Percentiles rank a stretch among this genome's conserved stretches.
Evolutionary conservation across 345 rosid genomes (phyloP).

Genomic region (Lenwebbia sp.): DNA sequence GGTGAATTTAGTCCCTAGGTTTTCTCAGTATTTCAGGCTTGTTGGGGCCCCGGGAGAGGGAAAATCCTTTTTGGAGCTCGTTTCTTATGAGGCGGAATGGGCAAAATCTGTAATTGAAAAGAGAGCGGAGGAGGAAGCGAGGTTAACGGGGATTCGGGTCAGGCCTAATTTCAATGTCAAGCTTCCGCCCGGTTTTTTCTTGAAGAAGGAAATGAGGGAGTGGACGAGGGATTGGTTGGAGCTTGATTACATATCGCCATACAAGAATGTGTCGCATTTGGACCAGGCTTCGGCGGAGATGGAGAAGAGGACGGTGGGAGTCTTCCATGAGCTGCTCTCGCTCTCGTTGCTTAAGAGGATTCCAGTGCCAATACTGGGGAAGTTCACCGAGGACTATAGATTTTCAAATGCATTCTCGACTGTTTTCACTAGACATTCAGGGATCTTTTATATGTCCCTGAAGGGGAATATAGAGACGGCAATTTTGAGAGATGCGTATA

Average conservation of each 20-base stretch:
- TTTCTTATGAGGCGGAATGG: constrained; percentile 53
- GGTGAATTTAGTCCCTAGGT: constrained; percentile 46
- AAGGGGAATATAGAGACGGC: constrained; percentile 89
- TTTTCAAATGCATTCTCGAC: constrained; percentile 70
- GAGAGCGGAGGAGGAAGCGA: constrained; percentile 51
- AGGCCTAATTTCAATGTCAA: constrained; percentile 60
- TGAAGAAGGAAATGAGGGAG: constrained; percentile 89
- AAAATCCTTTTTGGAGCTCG: constrained; percentile 54
- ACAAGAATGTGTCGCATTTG: constrained; percentile 51
- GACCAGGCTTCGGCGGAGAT: constrained; percentile 64
- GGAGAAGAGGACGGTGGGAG: constrained; percentile 87
- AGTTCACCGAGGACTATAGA: constrained; percentile 61
- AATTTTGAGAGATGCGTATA: constrained; percentile 65
- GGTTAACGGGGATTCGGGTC: constrained; percentile 39
- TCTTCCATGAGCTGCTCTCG: constrained; percentile 74
- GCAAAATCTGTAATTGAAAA: constrained; percentile 47
- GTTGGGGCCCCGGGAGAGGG: constrained; percentile 50
- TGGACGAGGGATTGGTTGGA: constrained; percentile 92
- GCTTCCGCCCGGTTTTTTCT: constrained; percentile 55
- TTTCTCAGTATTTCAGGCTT: constrained; percentile 53
- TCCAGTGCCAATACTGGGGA: constrained; percentile 79
- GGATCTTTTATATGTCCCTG: constrained; percentile 74
- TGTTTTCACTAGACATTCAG: constrained; percentile 80
- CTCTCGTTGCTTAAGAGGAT: constrained; percentile 71
- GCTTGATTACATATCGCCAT: constrained; percentile 72